Evolutionary conservation across 139 green algal genomes (phyloP), one percentile per base, ranked within the genome.

Genomic region (Chlorella sorokiniana): DNA sequence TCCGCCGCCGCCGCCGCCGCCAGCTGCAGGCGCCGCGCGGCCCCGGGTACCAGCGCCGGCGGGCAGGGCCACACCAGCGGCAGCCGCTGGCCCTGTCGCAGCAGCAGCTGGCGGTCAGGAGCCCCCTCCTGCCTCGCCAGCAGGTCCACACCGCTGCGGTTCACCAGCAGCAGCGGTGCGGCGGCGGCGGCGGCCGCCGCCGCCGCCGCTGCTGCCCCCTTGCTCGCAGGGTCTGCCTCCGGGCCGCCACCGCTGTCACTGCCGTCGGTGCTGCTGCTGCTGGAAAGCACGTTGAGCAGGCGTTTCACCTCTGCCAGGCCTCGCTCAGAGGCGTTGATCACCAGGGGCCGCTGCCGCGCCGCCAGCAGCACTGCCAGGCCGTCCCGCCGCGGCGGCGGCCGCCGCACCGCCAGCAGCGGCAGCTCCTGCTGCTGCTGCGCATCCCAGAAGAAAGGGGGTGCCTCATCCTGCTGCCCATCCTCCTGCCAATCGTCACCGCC

Each of bases 91-190:
- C 61, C 81, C 10, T 67, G 51, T 20, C 54, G 45, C 40, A 79
- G 42, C 67, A 68, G 25, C 44, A 80, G 56, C 1, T 45, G 37
- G 1, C 38, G 37, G 1, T 54, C 41, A 4, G n/a, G 7, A 22
- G 45, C 65, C 40, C 81, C 72, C 11, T 76, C 38, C 76, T 89
- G 86, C 38, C 79, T 33, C 59, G 78, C 54, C 7, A 35, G 11
- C 62, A 89, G 51, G 5, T 65, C 64, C 38, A 74, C 2, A 11
- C 63, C 69, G 48, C 61, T 77, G 48, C 8, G 8, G 52, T 89
- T 89, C 7, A 63, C 27, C 0, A 89, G 64, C 42, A 82, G 82
- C 63, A 75, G 51, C 1, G 65, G 74, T 27, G 74, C 54, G 0
- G 41, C 35, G 0, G 74, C 54, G 0, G 41, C 35, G 0, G 38